These are phyloP conservation scores for Nadsonia commutata DNA, from an alignment of 1,139 yeast species.

Conservation along the genomic window DNA sequence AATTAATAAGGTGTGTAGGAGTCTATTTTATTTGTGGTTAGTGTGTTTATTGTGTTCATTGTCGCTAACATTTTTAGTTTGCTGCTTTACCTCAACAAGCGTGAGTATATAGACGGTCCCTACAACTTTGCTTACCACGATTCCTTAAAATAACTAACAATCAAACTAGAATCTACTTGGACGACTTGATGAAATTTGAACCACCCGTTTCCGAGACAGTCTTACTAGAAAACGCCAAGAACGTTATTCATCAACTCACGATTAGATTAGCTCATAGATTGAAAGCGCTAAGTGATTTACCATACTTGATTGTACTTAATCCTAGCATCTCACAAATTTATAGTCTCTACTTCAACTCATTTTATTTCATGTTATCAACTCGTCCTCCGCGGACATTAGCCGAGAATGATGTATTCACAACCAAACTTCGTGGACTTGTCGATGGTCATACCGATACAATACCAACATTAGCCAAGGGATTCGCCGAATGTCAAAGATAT, in stretches of 20 bases:
- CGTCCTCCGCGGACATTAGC: constrained; percentile 32
- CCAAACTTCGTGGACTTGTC: constrained; percentile 42
- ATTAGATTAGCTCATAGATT: constrained; percentile 43
- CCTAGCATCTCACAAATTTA: constrained; percentile 83
- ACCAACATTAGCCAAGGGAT: constrained; percentile 67
- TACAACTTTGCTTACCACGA: background rate
- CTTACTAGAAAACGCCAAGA: constrained; percentile 25
- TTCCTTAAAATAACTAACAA: background rate
- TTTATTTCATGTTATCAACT: constrained; percentile 41
- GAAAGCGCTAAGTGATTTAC: constrained; percentile 53
- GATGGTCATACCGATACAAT: constrained; percentile 73
- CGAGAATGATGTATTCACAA: constrained; percentile 38
- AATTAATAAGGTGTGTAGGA: background rate
- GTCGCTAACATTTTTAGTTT: background rate
- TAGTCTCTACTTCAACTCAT: constrained; percentile 54
- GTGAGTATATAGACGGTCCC: too few species aligned
- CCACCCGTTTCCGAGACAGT: constrained; percentile 16
- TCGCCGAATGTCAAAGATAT: constrained; percentile 52
- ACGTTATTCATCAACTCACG: constrained; percentile 30
- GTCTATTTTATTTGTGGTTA: too few species aligned
- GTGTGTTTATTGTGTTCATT: too few species aligned
- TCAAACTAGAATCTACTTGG: constrained; percentile 11
- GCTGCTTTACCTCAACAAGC: background rate
- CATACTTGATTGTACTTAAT: constrained; percentile 71
- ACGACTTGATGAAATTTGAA: constrained; percentile 16